phyloP scores from a whole-genome alignment of 768 basidiomycete genomes.

The Amyloporia xantha region DNA sequence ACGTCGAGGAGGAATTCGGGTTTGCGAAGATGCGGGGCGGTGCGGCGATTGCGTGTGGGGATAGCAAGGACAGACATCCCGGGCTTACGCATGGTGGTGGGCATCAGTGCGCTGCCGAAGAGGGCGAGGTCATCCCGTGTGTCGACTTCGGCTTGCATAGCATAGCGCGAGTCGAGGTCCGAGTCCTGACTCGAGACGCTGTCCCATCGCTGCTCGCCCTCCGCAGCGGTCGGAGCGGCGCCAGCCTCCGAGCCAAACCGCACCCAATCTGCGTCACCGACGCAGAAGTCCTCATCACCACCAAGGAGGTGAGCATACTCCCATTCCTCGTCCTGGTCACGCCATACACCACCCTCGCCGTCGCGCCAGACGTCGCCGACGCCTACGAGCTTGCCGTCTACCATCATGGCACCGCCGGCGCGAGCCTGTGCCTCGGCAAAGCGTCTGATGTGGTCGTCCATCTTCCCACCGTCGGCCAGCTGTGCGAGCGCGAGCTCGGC shows the following conservation, averaged over 20 bases:
- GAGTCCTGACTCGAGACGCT: constrained; percentile 48
- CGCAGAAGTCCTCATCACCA: constrained; percentile 25
- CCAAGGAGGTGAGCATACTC: constrained; percentile 59
- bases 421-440: constrained; percentile 51
- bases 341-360: constrained; percentile 51
- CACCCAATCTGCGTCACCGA: constrained; percentile 24
- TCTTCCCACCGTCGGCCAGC: constrained; percentile 55
- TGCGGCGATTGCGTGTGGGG: constrained; percentile 28
- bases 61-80: constrained; percentile 30
- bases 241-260: constrained; percentile 43
- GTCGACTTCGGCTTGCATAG: constrained; percentile 34
- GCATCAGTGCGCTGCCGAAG: constrained; percentile 23
- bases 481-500: constrained; percentile 68
- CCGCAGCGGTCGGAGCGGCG: constrained; percentile 19
- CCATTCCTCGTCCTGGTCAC: constrained; percentile 65
- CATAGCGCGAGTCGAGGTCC: constrained; percentile 43
- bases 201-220: constrained; percentile 32
- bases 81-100: constrained; percentile 25
- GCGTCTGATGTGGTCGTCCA: constrained; percentile 47
- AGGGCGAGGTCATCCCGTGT: constrained; percentile 30
- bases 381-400: constrained; percentile 23
- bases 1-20: constrained; percentile 29
- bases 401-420: constrained; percentile 23
- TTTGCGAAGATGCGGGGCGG: constrained; percentile 32
- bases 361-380: constrained; percentile 56